A percentile compares a stretch with the other conserved stretches of the same genome.
Evolutionary conservation across 768 basidiomycete genomes (phyloP).

Genomic region (Auricularia heimuer): DNA sequence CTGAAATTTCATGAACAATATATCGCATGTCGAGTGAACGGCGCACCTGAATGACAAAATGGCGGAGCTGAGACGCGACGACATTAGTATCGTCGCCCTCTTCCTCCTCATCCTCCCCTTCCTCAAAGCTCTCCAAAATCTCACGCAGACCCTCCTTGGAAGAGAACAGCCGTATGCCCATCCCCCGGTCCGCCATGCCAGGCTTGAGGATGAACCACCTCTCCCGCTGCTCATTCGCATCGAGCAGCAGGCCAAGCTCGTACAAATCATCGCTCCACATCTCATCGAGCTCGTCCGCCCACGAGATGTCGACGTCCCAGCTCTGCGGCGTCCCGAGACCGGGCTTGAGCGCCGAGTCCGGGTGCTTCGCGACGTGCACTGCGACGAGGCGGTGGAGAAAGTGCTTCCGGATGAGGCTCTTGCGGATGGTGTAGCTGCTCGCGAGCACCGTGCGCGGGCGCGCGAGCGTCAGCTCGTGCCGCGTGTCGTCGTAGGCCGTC

Average conservation of each 20-base stretch:
- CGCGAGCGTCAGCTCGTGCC: conserved; percentile 59
- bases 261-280: conserved; percentile 88
- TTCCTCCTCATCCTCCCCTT: conserved; percentile 39
- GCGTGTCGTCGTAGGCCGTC: conserved; percentile 82
- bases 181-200: conserved; percentile 92
- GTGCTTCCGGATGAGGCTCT: conserved; percentile 91
- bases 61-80: conserved; percentile 76
- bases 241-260: conserved; percentile 63
- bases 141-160: conserved; percentile 56
- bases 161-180: conserved; percentile 87
- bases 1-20: conserved; percentile 30
- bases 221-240: conserved; percentile 21
- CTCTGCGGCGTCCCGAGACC: conserved; percentile 52
- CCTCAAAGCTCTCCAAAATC: conserved; percentile 79
- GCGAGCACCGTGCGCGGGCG: conserved; percentile 46
- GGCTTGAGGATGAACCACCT: conserved; percentile 96
- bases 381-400: conserved; percentile 70
- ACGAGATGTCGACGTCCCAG: conserved; percentile 78
- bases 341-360: conserved; percentile 40
- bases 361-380: conserved; percentile 63
- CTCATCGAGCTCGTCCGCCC: conserved; percentile 91
- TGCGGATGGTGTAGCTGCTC: conserved; percentile 82
- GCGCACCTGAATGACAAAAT: conserved; percentile 90
- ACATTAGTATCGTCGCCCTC: conserved; percentile 41
- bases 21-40: not conserved